A percentile compares a stretch with the other conserved stretches of the same genome.
Evolutionary conservation across 371 early-diverging fungal species (phyloP).

Genomic region (Zychaea mexicana): DNA sequence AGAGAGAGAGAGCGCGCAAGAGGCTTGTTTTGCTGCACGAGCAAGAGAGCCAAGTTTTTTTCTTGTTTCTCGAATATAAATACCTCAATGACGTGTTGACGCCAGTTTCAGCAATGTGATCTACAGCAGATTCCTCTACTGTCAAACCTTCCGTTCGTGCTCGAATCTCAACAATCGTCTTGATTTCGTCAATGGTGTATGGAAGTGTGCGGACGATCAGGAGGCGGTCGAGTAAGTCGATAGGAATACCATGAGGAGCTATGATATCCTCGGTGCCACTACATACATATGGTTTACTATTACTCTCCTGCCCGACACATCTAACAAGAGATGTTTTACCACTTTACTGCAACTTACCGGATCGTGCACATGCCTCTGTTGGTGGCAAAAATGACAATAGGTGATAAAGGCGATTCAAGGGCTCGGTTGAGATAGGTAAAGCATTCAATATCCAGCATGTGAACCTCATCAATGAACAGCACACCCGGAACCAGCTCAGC

Average conservation of each 20-base stretch:
- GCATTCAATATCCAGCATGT: conserved; percentile 99
- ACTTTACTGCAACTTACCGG: conserved; percentile 58
- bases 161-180: conserved; percentile 87
- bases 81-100: conserved; percentile 76
- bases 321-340: background rate
- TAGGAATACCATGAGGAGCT: conserved; percentile 96
- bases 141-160: conserved; percentile 89
- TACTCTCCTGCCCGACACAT: background rate
- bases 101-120: conserved; percentile 81
- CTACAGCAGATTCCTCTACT: conserved; percentile 75
- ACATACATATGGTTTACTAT: conserved; percentile 1
- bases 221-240: conserved; percentile 96
- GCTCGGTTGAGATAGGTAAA: conserved; percentile 98
- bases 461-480: conserved; percentile 98
- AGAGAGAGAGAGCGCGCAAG: no score
- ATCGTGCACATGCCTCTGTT: conserved; percentile 97
- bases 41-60: background rate
- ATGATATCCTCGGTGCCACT: conserved; percentile 91
- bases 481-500: conserved; percentile 98
- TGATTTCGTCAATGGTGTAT: conserved; percentile 91
- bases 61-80: background rate
- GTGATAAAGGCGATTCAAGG: conserved; percentile 91
- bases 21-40: background rate
- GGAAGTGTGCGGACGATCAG: conserved; percentile 94
- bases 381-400: conserved; percentile 98